phyloP scores from a whole-genome alignment of 1,284 basidiomycete species.

The Fistulinella cinereoalba region DNA sequence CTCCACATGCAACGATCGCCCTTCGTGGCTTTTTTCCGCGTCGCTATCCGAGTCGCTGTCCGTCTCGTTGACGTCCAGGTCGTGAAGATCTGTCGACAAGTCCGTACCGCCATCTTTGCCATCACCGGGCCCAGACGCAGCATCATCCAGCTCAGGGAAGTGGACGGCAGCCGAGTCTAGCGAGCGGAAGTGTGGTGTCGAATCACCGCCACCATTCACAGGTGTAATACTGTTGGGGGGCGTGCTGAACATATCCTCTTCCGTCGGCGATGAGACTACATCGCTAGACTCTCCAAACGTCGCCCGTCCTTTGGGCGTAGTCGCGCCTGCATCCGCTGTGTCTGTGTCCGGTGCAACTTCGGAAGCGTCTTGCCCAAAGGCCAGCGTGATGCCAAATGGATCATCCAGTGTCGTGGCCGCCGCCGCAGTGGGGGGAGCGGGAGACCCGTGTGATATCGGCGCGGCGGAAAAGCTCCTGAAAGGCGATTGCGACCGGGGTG shows the following conservation, averaged over 20 bases:
- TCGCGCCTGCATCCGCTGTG: slow-evolving; percentile 22
- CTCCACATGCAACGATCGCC: slow-evolving; percentile 16
- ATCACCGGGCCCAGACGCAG: slow-evolving; percentile 20
- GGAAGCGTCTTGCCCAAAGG: slow-evolving; percentile 32
- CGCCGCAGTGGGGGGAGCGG: slow-evolving; percentile 15
- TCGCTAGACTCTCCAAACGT: slow-evolving; percentile 13
- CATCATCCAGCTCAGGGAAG: slow-evolving; percentile 48
- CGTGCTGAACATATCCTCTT: slow-evolving; percentile 59
- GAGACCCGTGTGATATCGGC: slow-evolving; percentile 32
- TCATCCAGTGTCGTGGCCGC: slow-evolving; percentile 36
- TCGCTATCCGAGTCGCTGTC: slow-evolving; percentile 49
- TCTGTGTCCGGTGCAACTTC: slow-evolving; percentile 24
- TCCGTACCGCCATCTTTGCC: slow-evolving; percentile 49
- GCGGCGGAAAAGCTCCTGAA: slow-evolving; percentile 51
- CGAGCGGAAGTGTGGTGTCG: slow-evolving; percentile 24
- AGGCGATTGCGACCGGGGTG: slow-evolving; percentile 53
- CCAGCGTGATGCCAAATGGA: slow-evolving; percentile 59
- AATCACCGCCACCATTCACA: slow-evolving; percentile 11
- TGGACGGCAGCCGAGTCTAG: slow-evolving; percentile 35
- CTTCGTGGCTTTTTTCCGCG: slow-evolving; percentile 46
- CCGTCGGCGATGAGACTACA: slow-evolving; percentile 34
- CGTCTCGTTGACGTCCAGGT: slow-evolving; percentile 63
- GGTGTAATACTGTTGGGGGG: slow-evolving; percentile 50
- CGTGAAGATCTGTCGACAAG: slow-evolving; percentile 52
- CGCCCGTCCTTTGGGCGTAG: slow-evolving; percentile 19